Evolutionary conservation across 2,329 filamentous ascomycete species (phyloP), one percentile per base, ranked within the genome.

Genomic region (Dactylellina drechsleri): DNA sequence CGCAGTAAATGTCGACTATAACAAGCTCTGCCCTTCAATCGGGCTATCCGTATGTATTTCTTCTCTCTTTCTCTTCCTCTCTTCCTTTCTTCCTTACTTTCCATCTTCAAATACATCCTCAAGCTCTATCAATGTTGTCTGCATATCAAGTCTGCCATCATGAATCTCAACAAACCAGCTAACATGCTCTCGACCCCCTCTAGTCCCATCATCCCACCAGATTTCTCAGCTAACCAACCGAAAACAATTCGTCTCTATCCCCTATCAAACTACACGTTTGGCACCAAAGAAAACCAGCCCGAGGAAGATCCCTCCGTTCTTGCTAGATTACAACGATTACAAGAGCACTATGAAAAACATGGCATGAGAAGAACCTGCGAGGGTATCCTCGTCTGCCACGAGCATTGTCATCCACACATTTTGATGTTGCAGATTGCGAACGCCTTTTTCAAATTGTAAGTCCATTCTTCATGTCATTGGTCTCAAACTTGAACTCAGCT

Each of bases 341-440:
- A 98, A 82, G 93, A 98, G 82, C 93, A 99, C 83, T 99, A 96
- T 82, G 86, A 88, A 31, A 86, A 90, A 77, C 89, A 98, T 85
- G 95, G 95, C 80, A 99, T 99, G 95, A 90, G 95, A 70, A 90
- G 95, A 66, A 98, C 95, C 16, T 97, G 94, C 83, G 95, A 99
- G 84, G 95, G 93, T 79, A 92, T 99, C 79, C 87, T 99, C 56
- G 92, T 99, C 79, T 99, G 95, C 84, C 95, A 99, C 82, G 95
- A 99, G 84, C 94, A 98, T 85, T 98, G 97, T 84, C 95, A 98
- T 83, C 95, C 95, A 13, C 95, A 99, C 83, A 96, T 99, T 77
- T 85, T 99, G 78, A 98, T 99, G 95, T 87, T 99, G 77, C 95
- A 99, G 86, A 99, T 99, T 80, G 95, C 95, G 62, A 99, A 99